These are phyloP conservation scores for Geosmithia flava DNA, from an alignment of 2,329 filamentous ascomycete species.

Conservation along the genomic window DNA sequence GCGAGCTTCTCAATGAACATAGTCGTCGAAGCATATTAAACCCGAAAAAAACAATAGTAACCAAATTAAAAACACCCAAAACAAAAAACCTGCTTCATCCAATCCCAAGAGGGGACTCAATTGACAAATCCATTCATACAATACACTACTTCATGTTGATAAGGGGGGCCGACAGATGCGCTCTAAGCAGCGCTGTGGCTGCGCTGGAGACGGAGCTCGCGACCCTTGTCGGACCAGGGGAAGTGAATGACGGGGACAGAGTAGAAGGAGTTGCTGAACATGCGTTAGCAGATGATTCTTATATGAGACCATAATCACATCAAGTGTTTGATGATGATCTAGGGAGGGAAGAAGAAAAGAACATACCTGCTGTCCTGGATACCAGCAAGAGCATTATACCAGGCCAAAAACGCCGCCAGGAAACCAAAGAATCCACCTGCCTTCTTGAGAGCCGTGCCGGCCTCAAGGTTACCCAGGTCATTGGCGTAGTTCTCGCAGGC, in stretches of 20 bases:
- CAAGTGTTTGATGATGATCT: too few species aligned
- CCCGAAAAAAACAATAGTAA: too few species aligned
- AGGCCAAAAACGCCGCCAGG: conserved; percentile 67
- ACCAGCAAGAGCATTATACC: conserved; percentile 80
- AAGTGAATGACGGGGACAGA: conserved; percentile 87
- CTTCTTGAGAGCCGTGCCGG: conserved; percentile 43
- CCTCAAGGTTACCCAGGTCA: conserved; percentile 34
- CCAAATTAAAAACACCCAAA: too few species aligned
- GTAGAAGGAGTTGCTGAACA: conserved; percentile 69
- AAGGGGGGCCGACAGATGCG: neutral
- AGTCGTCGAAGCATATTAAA: too few species aligned
- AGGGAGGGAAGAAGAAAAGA: conserved; percentile 1
- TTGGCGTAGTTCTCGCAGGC: conserved; percentile 47
- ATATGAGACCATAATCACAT: too few species aligned
- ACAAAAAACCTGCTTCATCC: too few species aligned
- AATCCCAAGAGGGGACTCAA: too few species aligned
- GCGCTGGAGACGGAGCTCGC: conserved; percentile 39
- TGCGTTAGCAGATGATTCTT: neutral
- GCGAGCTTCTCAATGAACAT: too few species aligned
- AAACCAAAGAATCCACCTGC: conserved; percentile 73
- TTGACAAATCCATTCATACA: neutral
- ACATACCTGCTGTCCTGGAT: conserved; percentile 58
- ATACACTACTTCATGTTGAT: neutral
- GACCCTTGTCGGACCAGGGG: conserved; percentile 79
- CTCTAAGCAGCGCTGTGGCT: neutral